These are phyloP conservation scores for Skeletonema potamos DNA, from an alignment of 108 stramenopile species.

Conservation along the genomic window DNA sequence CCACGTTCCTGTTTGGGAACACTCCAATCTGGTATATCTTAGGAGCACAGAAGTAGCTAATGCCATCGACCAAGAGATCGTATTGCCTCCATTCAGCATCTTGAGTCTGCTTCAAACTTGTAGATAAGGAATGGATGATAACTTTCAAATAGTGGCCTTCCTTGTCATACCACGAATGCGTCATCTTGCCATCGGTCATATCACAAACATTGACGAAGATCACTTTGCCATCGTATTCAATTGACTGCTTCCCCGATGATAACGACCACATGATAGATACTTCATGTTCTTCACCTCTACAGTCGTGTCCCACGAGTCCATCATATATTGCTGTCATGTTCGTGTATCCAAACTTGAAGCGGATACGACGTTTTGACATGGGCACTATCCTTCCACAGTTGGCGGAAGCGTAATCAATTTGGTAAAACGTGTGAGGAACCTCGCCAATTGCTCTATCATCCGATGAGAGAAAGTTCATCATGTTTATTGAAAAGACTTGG, in stretches of 20 bases:
- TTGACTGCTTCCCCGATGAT: conserved; percentile 42
- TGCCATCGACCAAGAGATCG: conserved; percentile 44
- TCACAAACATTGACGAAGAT: conserved; percentile 34
- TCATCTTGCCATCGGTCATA: conserved; percentile 46
- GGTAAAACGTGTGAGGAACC: conserved; percentile 41
- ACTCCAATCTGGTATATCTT: conserved; percentile 45
- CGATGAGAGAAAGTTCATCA: neutral
- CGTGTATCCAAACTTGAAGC: conserved; percentile 57
- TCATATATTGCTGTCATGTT: conserved; percentile 27
- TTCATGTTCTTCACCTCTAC: conserved; percentile 54
- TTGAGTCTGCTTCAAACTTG: conserved; percentile 24
- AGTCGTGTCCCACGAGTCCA: conserved; percentile 41
- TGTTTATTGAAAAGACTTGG: too few species aligned
- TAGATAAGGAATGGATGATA: conserved; percentile 15
- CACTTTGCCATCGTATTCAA: conserved; percentile 31
- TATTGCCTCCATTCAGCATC: conserved; percentile 46
- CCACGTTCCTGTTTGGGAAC: neutral
- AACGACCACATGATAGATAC: conserved; percentile 43
- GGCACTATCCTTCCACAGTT: conserved; percentile 44
- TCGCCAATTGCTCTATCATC: neutral
- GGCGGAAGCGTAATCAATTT: conserved; percentile 41
- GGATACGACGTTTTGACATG: conserved; percentile 43
- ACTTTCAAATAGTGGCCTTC: conserved; percentile 21
- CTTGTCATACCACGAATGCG: conserved; percentile 53
- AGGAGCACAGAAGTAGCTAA: conserved; percentile 36